phyloP scores from a whole-genome alignment of 345 rosid genomes.

The Kernera saxatilis region DNA sequence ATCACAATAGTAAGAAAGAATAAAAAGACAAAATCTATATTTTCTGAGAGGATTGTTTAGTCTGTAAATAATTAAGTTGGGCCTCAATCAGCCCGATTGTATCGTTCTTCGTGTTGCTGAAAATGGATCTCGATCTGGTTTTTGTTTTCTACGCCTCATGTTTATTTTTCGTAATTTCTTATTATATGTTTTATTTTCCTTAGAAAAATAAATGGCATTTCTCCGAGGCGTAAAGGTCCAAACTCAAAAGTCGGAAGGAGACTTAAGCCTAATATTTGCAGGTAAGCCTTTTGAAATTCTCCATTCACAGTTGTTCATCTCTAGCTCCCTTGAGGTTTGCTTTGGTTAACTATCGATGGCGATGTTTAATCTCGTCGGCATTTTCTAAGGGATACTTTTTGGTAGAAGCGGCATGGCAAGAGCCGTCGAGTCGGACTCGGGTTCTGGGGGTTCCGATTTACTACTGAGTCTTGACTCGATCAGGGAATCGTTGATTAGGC shows the following conservation, averaged over 20 bases:
- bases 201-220: not conserved
- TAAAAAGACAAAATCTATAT: too few species aligned
- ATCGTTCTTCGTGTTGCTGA: too few species aligned
- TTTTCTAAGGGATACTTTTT: not conserved
- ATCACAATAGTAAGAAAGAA: too few species aligned
- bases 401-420: slow-evolving; percentile 20
- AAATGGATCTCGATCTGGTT: not conserved
- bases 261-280: not conserved
- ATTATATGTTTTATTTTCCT: not conserved
- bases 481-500: slow-evolving; percentile 64
- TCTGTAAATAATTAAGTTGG: too few species aligned
- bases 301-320: not conserved
- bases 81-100: not conserved
- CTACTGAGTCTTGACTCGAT: slow-evolving; percentile 46
- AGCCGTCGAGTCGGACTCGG: slow-evolving; percentile 17
- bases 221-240: not conserved
- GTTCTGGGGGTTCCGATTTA: not conserved
- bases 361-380: not conserved
- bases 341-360: not conserved
- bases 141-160: not conserved
- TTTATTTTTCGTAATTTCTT: not conserved
- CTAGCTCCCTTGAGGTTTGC: not conserved
- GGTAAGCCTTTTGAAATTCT: not conserved
- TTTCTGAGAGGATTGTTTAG: too few species aligned
- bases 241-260: not conserved